phyloP scores from a whole-genome alignment of 805 yeast species.

The Candida khao-thaluensis region DNA sequence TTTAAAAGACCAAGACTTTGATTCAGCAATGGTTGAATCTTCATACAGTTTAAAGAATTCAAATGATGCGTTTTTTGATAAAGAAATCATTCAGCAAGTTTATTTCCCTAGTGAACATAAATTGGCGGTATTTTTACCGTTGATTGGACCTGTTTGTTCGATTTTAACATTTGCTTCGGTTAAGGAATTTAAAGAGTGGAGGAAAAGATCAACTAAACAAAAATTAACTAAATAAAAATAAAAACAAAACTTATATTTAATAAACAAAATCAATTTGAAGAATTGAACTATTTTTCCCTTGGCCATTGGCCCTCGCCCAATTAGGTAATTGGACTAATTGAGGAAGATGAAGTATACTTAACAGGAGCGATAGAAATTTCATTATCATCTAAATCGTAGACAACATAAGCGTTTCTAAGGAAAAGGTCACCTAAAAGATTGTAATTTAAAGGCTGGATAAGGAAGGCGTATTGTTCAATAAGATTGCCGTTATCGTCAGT shows the following conservation, averaged over 20 bases:
- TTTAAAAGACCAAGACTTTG: conserved; percentile 31
- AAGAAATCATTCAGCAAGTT: conserved; percentile 92
- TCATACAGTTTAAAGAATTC: conserved; percentile 61
- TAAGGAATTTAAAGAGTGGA: conserved; percentile 25
- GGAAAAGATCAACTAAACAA: no score
- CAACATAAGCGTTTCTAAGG: conserved; percentile 61
- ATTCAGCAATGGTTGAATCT: conserved; percentile 32
- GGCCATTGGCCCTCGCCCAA: no score
- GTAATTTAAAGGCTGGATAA: not conserved
- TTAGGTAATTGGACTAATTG: conserved; percentile 24
- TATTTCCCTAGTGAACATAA: conserved; percentile 96
- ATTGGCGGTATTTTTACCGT: conserved; percentile 88
- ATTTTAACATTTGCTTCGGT: conserved; percentile 56
- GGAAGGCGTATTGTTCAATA: not conserved
- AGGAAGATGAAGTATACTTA: conserved; percentile 25
- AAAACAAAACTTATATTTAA: not conserved
- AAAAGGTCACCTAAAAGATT: conserved; percentile 59
- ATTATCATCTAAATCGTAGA: conserved; percentile 57
- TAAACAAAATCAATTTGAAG: not conserved
- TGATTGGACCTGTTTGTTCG: conserved; percentile 80
- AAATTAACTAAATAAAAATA: no score
- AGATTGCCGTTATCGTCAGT: conserved; percentile 1
- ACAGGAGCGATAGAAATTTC: conserved; percentile 51
- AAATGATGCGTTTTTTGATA: conserved; percentile 82
- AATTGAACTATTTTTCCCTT: not conserved